phyloP scores from a whole-genome alignment of 768 basidiomycete genomes.

The Tulasnella sp. region DNA sequence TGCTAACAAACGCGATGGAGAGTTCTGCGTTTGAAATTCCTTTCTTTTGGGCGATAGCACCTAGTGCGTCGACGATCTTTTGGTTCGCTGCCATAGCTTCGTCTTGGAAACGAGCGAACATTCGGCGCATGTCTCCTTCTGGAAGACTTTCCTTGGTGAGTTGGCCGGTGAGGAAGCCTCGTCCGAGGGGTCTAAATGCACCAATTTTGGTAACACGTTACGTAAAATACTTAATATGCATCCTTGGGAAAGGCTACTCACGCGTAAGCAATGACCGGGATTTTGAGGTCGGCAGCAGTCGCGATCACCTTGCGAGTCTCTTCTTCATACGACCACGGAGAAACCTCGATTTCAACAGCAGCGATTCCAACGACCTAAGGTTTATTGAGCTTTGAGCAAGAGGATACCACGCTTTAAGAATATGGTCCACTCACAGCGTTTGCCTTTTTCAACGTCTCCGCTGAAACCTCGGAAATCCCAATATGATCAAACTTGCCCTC shows the following conservation, averaged over 20 bases:
- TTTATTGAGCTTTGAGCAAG: too few relatives aligned
- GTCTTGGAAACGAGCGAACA: slow-evolving; percentile 31
- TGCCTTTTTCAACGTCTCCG: slow-evolving; percentile 39
- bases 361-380: slow-evolving; percentile 29
- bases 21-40: slow-evolving; percentile 35
- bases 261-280: slow-evolving; percentile 55
- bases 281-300: slow-evolving; percentile 46
- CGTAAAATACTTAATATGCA: background rate
- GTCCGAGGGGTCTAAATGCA: background rate
- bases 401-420: too few relatives aligned
- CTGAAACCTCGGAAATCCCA: slow-evolving; percentile 49
- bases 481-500: slow-evolving; percentile 56
- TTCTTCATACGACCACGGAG: slow-evolving; percentile 34
- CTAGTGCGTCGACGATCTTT: slow-evolving; percentile 32
- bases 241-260: slow-evolving; percentile 21
- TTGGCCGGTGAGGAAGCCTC: slow-evolving; percentile 31
- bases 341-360: slow-evolving; percentile 55
- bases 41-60: slow-evolving; percentile 31
- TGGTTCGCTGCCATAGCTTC: slow-evolving; percentile 34
- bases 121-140: slow-evolving; percentile 29
- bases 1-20: slow-evolving; percentile 35
- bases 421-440: slow-evolving; percentile 27
- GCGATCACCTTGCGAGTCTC: slow-evolving; percentile 37
- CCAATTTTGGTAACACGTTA: background rate
- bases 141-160: slow-evolving; percentile 33